Conservation (phyloP, 2,329 filamentous ascomycete genomes). For the Diaporthe caulivora region DNA sequence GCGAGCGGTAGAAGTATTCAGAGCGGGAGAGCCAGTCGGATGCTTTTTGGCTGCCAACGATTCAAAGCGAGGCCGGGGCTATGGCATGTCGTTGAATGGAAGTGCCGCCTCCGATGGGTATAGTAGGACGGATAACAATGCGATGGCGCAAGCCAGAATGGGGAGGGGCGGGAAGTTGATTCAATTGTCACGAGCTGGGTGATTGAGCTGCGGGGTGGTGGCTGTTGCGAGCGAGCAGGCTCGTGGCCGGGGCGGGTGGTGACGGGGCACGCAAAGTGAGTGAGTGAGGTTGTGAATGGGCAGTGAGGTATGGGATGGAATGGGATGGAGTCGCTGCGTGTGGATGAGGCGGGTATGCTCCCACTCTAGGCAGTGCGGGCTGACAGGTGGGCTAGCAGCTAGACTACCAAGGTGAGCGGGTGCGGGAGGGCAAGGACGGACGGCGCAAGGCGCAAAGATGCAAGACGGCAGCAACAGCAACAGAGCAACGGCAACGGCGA, state of each 20-base stretch:
- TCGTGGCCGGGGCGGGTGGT: conserved; percentile 23
- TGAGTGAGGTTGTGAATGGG: conserved; percentile 15
- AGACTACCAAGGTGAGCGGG: conserved; percentile 11
- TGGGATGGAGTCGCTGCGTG: conserved; percentile 24
- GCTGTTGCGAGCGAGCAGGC: conserved; percentile 17
- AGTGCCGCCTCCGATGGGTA: neutral
- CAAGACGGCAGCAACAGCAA: neutral
- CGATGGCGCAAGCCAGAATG: conserved; percentile 23
- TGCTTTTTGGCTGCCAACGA: conserved; percentile 12
- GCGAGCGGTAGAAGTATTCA: neutral
- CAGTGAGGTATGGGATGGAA: conserved; percentile 2
- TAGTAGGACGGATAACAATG: conserved; percentile 28
- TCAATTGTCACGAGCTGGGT: conserved; percentile 9
- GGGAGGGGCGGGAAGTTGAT: neutral
- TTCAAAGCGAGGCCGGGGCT: conserved; percentile 6
- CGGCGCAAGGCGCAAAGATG: conserved; percentile 18
- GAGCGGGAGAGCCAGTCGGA: neutral
- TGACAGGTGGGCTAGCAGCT: conserved; percentile 29
- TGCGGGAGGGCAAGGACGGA: conserved; percentile 25
- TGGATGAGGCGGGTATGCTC: conserved; percentile 27
- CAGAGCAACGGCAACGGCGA: neutral
- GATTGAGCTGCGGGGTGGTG: neutral
- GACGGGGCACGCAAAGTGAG: conserved; percentile 1
- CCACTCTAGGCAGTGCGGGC: conserved; percentile 25
- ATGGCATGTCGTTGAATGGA: conserved; percentile 18